Evolutionary conservation across 169 alveolate genomes (phyloP).

Genomic region (Plasmodium ovale): DNA sequence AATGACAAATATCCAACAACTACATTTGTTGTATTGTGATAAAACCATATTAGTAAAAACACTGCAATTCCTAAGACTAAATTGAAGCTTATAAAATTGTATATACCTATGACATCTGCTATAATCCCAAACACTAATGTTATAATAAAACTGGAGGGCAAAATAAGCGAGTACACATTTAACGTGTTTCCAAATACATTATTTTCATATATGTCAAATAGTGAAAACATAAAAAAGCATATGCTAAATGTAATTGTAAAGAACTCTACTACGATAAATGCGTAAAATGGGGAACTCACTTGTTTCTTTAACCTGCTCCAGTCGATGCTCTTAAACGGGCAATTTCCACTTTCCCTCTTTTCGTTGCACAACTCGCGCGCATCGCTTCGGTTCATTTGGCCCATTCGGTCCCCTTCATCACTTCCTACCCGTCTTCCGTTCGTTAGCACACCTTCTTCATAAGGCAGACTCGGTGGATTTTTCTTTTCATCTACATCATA

Average conservation of each 20-base stretch:
- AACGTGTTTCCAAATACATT: slow-evolving; percentile 52
- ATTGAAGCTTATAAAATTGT: slow-evolving; percentile 50
- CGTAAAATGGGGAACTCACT: slow-evolving; percentile 25
- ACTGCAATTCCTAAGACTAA: slow-evolving; percentile 48
- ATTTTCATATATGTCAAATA: slow-evolving; percentile 66
- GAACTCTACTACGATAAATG: slow-evolving; percentile 63
- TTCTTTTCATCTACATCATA: too few relatives aligned
- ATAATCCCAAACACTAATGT: slow-evolving; percentile 64
- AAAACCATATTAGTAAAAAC: slow-evolving; percentile 5
- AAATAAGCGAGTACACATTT: slow-evolving; percentile 40
- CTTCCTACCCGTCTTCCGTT: too few relatives aligned
- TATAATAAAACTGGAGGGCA: slow-evolving; percentile 54
- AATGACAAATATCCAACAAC: slow-evolving; percentile 29
- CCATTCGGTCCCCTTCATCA: too few relatives aligned
- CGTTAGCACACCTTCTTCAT: too few relatives aligned
- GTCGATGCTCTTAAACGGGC: slow-evolving; percentile 2
- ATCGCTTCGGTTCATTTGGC: too few relatives aligned
- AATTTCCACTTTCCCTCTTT: too few relatives aligned
- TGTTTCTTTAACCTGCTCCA: slow-evolving; percentile 23
- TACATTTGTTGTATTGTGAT: slow-evolving; percentile 41
- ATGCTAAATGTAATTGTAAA: slow-evolving; percentile 57
- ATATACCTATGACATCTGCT: slow-evolving; percentile 59
- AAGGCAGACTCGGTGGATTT: too few relatives aligned
- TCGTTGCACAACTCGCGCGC: too few relatives aligned
- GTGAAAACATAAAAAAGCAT: slow-evolving; percentile 60